Evolutionary conservation across 306 rosid genomes (phyloP).

Genomic region (Dryas alaskensis): DNA sequence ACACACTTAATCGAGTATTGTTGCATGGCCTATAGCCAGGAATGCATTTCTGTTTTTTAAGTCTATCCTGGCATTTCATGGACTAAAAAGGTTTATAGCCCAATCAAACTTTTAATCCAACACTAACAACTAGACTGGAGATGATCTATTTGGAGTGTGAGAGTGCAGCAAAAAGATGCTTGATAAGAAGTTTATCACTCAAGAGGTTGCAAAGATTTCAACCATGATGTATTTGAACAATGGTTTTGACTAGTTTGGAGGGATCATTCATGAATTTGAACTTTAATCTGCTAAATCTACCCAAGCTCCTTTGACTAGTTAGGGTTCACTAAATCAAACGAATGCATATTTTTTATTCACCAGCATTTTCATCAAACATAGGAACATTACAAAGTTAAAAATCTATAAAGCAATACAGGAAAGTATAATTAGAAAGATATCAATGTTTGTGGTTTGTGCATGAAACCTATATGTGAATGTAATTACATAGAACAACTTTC

Average conservation of each 20-base stretch:
- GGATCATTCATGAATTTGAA: too few relatives aligned
- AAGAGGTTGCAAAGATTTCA: neutral
- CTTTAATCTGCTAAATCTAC: too few relatives aligned
- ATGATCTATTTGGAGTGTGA: neutral
- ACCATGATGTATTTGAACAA: neutral
- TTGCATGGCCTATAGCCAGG: neutral
- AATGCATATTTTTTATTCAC: too few relatives aligned
- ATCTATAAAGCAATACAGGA: neutral
- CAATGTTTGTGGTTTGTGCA: neutral
- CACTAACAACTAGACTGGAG: neutral
- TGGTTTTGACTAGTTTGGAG: neutral
- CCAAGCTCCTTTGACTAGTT: too few relatives aligned
- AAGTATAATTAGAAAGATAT: neutral
- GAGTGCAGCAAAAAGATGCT: neutral
- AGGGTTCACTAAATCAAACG: too few relatives aligned
- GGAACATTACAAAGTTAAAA: too few relatives aligned
- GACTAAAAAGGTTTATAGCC: neutral
- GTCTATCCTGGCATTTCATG: neutral
- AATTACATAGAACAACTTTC: neutral
- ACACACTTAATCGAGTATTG: neutral
- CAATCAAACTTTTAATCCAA: neutral
- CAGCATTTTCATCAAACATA: too few relatives aligned
- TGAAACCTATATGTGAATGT: neutral
- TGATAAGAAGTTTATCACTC: neutral
- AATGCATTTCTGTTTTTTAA: neutral